These are phyloP conservation scores for Coffea eugenioides DNA, from an alignment of 257 asterid genomes.

Conservation along the genomic window DNA sequence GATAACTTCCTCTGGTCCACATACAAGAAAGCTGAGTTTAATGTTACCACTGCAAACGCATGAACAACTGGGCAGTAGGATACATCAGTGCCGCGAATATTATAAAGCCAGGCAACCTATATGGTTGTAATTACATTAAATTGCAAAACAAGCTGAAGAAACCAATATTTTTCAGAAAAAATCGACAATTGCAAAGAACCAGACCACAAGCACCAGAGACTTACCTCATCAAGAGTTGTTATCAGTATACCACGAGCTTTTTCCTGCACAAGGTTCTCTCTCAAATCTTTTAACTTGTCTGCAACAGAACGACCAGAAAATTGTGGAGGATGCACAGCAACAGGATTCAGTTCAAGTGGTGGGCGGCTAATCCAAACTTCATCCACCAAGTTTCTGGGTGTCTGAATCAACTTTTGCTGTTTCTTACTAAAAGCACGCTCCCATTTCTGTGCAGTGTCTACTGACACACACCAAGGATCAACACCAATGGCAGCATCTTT, in stretches of 20 bases:
- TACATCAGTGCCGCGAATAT: conserved; percentile 91
- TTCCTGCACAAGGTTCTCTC: conserved; percentile 69
- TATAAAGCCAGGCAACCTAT: conserved; percentile 95
- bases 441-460: conserved; percentile 88
- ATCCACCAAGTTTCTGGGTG: conserved; percentile 76
- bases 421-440: conserved; percentile 68
- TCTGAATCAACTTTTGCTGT: conserved; percentile 70
- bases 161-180: background rate
- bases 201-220: conserved; percentile 3
- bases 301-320: conserved; percentile 80
- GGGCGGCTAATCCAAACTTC: conserved; percentile 89
- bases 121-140: conserved; percentile 19
- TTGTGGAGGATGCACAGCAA: conserved; percentile 64
- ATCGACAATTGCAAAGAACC: conserved; percentile 7
- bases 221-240: conserved; percentile 85
- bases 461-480: conserved; percentile 96
- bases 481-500: conserved; percentile 73
- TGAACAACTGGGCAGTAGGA: conserved; percentile 82
- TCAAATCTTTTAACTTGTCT: conserved; percentile 75
- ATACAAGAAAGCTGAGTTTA: conserved; percentile 69
- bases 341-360: conserved; percentile 62
- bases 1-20: conserved; percentile 79
- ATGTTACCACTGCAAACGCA: conserved; percentile 85
- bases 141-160: conserved; percentile 14
- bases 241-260: conserved; percentile 69